A percentile compares a stretch with the other conserved stretches of the same genome.
phyloP scores from a whole-genome alignment of 2,329 filamentous ascomycete species.

The Emmonsiellopsis sp. region DNA sequence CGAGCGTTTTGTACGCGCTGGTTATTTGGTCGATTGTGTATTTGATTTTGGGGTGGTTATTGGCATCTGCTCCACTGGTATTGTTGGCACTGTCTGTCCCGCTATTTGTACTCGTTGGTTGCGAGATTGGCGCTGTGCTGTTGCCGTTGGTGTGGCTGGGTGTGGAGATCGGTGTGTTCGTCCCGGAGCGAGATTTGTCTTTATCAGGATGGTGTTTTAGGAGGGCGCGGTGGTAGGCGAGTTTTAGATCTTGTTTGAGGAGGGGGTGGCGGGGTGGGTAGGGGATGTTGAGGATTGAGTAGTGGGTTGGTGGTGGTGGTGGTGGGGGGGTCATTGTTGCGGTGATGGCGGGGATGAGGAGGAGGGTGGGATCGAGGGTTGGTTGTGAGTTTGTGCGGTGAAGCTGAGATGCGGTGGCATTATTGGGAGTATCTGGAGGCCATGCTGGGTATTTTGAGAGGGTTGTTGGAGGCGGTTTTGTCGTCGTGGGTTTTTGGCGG shows the following conservation, averaged over 20 bases:
- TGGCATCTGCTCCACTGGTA: not conserved
- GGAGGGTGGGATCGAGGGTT: not conserved
- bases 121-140: not conserved
- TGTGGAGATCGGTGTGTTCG: not conserved
- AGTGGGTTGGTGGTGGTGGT: slow-evolving; percentile 1
- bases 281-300: slow-evolving; percentile 4
- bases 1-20: slow-evolving; percentile 47
- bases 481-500: too few species aligned
- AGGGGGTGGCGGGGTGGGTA: slow-evolving; percentile 1
- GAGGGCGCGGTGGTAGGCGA: slow-evolving; percentile 49
- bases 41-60: not conserved
- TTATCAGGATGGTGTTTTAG: slow-evolving; percentile 53
- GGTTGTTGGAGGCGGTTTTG: too few species aligned
- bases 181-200: slow-evolving; percentile 10
- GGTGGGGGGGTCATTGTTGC: not conserved
- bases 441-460: too few species aligned
- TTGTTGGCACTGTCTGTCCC: not conserved
- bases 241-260: slow-evolving; percentile 36
- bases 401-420: too few species aligned
- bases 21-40: slow-evolving; percentile 50
- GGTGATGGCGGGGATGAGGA: not conserved
- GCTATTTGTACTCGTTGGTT: too few species aligned
- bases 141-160: not conserved
- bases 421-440: too few species aligned
- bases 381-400: not conserved